Evolutionary conservation across 495 filamentous ascomycete species (phyloP), one percentile per base, ranked within the genome.

Genomic region (Barbatosphaeria neglecta): DNA sequence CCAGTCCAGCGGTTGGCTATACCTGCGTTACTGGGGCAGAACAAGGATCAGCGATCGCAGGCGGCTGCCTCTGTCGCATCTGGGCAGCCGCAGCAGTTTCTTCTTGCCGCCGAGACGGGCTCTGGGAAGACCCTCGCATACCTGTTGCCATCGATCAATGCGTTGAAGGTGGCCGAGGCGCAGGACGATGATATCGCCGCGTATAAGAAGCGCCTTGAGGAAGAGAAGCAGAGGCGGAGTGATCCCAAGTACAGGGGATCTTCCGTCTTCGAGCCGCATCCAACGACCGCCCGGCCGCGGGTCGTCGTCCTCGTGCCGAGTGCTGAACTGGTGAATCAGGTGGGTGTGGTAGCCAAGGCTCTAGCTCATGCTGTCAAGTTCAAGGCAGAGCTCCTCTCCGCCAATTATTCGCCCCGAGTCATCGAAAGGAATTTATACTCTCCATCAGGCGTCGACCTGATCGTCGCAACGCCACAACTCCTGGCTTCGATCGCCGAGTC

Each of bases 111-210:
- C 10, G 92, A 98, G 67, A 98, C 92, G 2, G 92, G 92, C 9
- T 96, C 92, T 2, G 92, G 92, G 45, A 98, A 98, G 66, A 98
- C 92, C 1, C 68, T 98, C 50, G 85, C 92, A 22, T 98, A 98
- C 56, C 64, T 95, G 20, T 57, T 95, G 17, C 93, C 92, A 1
- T 66, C 79, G 16, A 65, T 97, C 28, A 78, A 98, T 67, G 80
- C 83, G 18, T 61, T 97, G 49, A 97, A 97, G 68, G 69, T 75
- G 19, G 77, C 78, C 15, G 92, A 96, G 59, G 67, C 69, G 1
- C 61, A 68, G 5, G 84, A 90, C 41, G 61, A 65, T 9, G 70
- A 78, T 22, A 65, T 74, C 2, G 63, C 72, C 41, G 68, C 69
- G 2, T 75, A 74, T 40, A 59, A 74, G 35, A 67, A 75, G 46